phyloP scores from a whole-genome alignment of 2,329 filamentous ascomycete species.

The Penicillium sp. region DNA sequence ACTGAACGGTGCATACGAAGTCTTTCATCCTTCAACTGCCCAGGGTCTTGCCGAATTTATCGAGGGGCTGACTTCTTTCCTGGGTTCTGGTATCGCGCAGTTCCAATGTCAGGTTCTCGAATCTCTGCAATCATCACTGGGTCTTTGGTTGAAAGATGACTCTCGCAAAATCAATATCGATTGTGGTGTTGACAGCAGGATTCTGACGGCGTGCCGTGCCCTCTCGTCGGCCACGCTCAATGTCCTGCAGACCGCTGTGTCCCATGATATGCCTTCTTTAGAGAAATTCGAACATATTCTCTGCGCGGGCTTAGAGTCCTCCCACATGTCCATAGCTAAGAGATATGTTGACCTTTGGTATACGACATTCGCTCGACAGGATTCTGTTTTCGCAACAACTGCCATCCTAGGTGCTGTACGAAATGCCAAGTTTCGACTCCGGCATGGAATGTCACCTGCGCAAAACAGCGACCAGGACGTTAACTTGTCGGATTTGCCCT shows the following conservation, averaged over 20 bases:
- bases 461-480: background rate
- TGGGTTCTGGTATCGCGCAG: conserved; percentile 49
- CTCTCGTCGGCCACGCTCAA: conserved; percentile 33
- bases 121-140: conserved; percentile 52
- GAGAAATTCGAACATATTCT: conserved; percentile 52
- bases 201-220: conserved; percentile 34
- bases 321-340: conserved; percentile 50
- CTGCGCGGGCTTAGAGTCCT: conserved; percentile 52
- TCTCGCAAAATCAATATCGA: conserved; percentile 27
- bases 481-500: conserved; percentile 1
- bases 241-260: conserved; percentile 29
- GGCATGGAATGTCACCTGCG: background rate
- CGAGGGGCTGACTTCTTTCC: conserved; percentile 51
- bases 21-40: conserved; percentile 41
- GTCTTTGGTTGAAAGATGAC: conserved; percentile 37
- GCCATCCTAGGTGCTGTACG: conserved; percentile 60
- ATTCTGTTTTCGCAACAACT: conserved; percentile 62
- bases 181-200: conserved; percentile 29
- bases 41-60: conserved; percentile 49
- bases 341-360: conserved; percentile 65
- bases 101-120: conserved; percentile 56
- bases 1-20: conserved; percentile 55
- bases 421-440: conserved; percentile 54
- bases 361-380: conserved; percentile 58
- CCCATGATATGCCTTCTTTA: conserved; percentile 40